Conservation (phyloP, 2,329 filamentous ascomycete genomes). For the Hirsutella thompsonii region DNA sequence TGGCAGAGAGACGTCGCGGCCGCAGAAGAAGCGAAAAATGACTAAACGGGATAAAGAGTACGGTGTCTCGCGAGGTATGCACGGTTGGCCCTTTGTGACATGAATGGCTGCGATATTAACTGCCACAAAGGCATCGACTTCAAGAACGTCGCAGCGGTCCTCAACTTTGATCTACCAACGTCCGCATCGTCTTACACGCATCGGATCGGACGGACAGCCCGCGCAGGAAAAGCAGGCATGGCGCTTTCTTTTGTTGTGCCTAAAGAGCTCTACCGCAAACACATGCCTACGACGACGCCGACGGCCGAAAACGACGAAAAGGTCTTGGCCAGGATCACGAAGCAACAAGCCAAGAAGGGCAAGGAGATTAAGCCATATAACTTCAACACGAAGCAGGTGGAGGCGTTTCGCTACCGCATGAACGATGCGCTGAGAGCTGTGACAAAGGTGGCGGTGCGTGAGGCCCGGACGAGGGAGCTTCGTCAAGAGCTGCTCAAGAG, state of each 20-base stretch:
- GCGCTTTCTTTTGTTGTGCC: conserved; percentile 93
- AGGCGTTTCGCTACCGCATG: conserved; percentile 90
- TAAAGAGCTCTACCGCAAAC: conserved; percentile 68
- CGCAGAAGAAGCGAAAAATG: conserved; percentile 27
- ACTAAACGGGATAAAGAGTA: conserved; percentile 70
- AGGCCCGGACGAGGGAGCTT: conserved; percentile 79
- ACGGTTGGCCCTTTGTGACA: neutral
- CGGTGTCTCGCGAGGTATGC: conserved; percentile 73
- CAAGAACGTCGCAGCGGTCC: conserved; percentile 82
- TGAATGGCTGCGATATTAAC: no score
- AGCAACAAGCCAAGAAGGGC: conserved; percentile 64
- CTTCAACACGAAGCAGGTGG: conserved; percentile 89
- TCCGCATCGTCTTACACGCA: conserved; percentile 92
- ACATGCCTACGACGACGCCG: conserved; percentile 70
- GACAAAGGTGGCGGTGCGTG: conserved; percentile 77
- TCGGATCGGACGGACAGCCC: conserved; percentile 83
- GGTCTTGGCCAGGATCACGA: conserved; percentile 65
- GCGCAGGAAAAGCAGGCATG: conserved; percentile 85
- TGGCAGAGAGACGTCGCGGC: conserved; percentile 11
- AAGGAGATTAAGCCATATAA: conserved; percentile 80
- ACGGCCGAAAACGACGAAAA: conserved; percentile 75
- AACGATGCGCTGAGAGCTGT: conserved; percentile 84
- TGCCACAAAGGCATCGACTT: conserved; percentile 57
- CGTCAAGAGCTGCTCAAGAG: conserved; percentile 83
- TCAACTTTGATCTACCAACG: conserved; percentile 92